phyloP scores from a whole-genome alignment of 2,329 filamentous ascomycete species.

The Beauveria sp. region DNA sequence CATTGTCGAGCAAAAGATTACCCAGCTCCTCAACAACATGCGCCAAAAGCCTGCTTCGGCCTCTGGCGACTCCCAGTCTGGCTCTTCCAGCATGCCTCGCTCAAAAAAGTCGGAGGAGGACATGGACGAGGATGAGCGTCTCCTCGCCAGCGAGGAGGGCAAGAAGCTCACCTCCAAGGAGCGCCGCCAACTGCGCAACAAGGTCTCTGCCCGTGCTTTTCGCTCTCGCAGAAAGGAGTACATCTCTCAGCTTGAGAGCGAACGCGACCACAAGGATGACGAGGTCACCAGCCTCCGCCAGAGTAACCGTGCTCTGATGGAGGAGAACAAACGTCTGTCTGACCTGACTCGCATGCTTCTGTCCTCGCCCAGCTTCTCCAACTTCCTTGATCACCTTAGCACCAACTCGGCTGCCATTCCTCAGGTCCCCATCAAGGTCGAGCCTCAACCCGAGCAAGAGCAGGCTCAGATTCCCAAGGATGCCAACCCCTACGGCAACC shows the following conservation, averaged over 20 bases:
- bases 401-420: slow-evolving; percentile 44
- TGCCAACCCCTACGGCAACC: slow-evolving; percentile 50
- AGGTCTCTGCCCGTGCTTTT: slow-evolving; percentile 96
- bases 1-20: slow-evolving; percentile 85
- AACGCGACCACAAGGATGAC: slow-evolving; percentile 74
- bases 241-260: slow-evolving; percentile 85
- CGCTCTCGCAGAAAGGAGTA: slow-evolving; percentile 98
- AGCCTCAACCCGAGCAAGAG: slow-evolving; percentile 34
- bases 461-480: slow-evolving; percentile 56
- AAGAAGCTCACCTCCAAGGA: slow-evolving; percentile 99
- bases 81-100: slow-evolving; percentile 61
- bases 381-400: slow-evolving; percentile 66
- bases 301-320: slow-evolving; percentile 73
- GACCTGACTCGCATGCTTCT: slow-evolving; percentile 77
- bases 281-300: slow-evolving; percentile 74
- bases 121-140: slow-evolving; percentile 95
- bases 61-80: slow-evolving; percentile 36
- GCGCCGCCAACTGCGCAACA: slow-evolving; percentile 93
- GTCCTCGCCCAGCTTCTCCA: slow-evolving; percentile 73
- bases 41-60: slow-evolving; percentile 58
- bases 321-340: slow-evolving; percentile 76
- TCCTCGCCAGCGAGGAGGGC: slow-evolving; percentile 92
- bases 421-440: slow-evolving; percentile 32
- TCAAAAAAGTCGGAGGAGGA: slow-evolving; percentile 92
- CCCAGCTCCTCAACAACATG: slow-evolving; percentile 87